phyloP scores from a whole-genome alignment of 73 alveolate genomes.

The Tetrahymena borealis region DNA sequence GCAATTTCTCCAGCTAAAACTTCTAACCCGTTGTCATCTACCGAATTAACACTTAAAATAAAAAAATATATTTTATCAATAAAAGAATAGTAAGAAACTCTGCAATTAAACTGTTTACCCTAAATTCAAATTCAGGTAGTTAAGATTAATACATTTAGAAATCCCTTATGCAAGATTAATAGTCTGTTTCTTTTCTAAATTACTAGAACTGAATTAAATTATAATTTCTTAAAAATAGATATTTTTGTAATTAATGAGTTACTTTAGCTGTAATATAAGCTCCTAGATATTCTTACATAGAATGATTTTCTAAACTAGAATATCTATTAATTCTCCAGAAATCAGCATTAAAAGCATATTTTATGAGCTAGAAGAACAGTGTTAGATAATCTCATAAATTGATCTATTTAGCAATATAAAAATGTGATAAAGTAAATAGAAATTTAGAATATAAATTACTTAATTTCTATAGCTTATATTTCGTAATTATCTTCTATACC shows the following conservation, averaged over 20 bases:
- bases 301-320: not conserved
- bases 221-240: not conserved
- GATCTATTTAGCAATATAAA: too few relatives aligned
- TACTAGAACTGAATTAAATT: not conserved
- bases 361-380: not conserved
- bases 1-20: not conserved
- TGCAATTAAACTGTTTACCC: too few relatives aligned
- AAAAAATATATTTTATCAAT: too few relatives aligned
- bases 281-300: not conserved
- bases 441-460: not conserved
- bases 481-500: not conserved
- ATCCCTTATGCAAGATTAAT: not conserved
- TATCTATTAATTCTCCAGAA: not conserved
- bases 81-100: too few relatives aligned
- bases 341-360: not conserved
- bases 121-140: not conserved
- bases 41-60: not conserved
- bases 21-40: not conserved
- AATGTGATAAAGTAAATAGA: not conserved
- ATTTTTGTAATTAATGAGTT: too few relatives aligned
- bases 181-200: not conserved
- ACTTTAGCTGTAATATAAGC: not conserved
- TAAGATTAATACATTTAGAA: not conserved
- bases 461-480: not conserved
- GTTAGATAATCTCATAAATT: not conserved